A percentile compares a stretch with the other conserved stretches of the same genome.
Evolutionary conservation across 345 rosid genomes (phyloP).

Genomic region (Theobroma cacao): DNA sequence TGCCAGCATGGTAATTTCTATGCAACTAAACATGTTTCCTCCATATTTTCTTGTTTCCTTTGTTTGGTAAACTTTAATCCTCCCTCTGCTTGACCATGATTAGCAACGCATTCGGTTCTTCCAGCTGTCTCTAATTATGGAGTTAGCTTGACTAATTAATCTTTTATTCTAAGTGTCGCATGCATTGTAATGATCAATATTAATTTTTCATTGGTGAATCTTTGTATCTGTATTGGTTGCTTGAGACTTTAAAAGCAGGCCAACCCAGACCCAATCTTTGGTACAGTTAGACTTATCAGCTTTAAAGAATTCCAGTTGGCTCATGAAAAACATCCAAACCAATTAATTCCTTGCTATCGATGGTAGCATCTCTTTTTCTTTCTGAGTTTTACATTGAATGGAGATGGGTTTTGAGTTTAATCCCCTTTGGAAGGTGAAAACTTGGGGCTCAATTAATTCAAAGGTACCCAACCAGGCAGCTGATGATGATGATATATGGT

Average conservation of each 20-base stretch:
- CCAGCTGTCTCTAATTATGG: neutral
- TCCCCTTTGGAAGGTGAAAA: too few relatives aligned
- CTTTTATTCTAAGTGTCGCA: neutral
- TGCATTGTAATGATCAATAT: neutral
- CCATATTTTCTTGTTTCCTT: neutral
- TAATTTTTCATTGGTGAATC: neutral
- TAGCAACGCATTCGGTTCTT: neutral
- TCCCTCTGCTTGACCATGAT: neutral
- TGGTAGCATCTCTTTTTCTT: too few relatives aligned
- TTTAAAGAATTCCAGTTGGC: too few relatives aligned
- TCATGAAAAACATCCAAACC: too few relatives aligned
- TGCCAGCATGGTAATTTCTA: neutral
- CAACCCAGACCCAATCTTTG: neutral
- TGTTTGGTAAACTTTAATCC: neutral
- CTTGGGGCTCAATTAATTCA: too few relatives aligned
- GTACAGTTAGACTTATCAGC: neutral
- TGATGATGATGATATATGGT: neutral
- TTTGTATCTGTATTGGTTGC: neutral
- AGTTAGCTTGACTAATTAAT: neutral
- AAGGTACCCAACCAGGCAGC: neutral
- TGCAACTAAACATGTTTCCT: neutral
- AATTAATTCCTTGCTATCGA: too few relatives aligned
- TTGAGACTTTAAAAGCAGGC: neutral
- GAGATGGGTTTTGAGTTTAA: too few relatives aligned
- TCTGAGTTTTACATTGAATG: too few relatives aligned